Percentiles rank a stretch among this genome's conserved stretches.
phyloP scores from a whole-genome alignment of 2,329 filamentous ascomycete species.

The Aspergillus persii region DNA sequence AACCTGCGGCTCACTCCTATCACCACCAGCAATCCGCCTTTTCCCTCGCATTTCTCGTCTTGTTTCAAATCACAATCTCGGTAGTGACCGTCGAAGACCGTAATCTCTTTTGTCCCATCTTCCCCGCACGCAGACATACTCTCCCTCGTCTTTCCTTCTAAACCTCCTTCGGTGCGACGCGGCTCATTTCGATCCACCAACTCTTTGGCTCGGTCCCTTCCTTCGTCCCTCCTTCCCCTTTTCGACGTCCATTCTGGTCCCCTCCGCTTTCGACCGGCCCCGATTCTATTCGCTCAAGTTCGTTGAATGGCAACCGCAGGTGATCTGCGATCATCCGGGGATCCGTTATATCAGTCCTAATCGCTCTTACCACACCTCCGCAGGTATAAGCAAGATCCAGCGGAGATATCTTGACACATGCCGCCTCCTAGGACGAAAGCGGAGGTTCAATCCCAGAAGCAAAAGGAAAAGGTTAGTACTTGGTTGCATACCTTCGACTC shows the following conservation, averaged over 20 bases:
- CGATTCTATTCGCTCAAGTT: neutral
- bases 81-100: neutral
- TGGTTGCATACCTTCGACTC: neutral
- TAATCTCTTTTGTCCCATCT: neutral
- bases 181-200: neutral
- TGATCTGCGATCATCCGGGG: slow-evolving; percentile 11
- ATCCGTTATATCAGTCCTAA: slow-evolving; percentile 11
- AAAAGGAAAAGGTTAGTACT: slow-evolving; percentile 56
- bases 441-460: slow-evolving; percentile 58
- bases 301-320: slow-evolving; percentile 23
- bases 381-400: slow-evolving; percentile 19
- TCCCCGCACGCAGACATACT: neutral
- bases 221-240: slow-evolving; percentile 11
- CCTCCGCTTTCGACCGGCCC: slow-evolving; percentile 3
- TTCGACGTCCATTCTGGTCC: slow-evolving; percentile 8
- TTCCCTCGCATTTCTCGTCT: neutral
- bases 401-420: slow-evolving; percentile 41
- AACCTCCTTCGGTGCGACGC: neutral
- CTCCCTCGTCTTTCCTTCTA: slow-evolving; percentile 8
- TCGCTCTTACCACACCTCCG: slow-evolving; percentile 23
- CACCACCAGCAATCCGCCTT: neutral
- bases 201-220: slow-evolving; percentile 4
- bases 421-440: slow-evolving; percentile 43
- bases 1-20: neutral
- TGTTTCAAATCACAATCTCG: neutral